These are phyloP conservation scores for Neofusicoccum cordaticola DNA, from an alignment of 2,329 filamentous ascomycete genomes.

Conservation along the genomic window DNA sequence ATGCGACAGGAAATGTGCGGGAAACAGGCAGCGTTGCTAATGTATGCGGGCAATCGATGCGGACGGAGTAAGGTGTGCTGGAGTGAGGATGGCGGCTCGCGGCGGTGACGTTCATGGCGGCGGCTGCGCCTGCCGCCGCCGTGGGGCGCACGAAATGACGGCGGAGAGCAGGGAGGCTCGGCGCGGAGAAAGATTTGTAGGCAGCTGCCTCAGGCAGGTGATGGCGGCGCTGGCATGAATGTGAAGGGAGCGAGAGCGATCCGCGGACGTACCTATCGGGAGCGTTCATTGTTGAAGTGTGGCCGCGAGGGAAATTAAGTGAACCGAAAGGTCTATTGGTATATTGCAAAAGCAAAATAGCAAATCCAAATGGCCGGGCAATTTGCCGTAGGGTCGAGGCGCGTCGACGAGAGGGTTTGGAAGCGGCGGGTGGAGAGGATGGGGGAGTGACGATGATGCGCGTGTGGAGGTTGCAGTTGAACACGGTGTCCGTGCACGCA, in stretches of 20 bases:
- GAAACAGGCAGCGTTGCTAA: background rate
- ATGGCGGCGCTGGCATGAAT: background rate
- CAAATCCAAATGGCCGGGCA: background rate
- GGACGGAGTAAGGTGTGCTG: background rate
- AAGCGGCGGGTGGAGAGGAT: background rate
- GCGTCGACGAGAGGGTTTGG: background rate
- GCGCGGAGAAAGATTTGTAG: background rate
- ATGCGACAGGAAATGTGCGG: background rate
- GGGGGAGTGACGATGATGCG: slow-evolving; percentile 1
- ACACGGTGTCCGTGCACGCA: background rate
- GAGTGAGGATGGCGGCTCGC: slow-evolving; percentile 2
- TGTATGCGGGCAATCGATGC: background rate
- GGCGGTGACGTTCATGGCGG: background rate
- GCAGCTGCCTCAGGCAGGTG: slow-evolving; percentile 14
- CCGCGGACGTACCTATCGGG: slow-evolving; percentile 34
- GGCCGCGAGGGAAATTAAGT: background rate
- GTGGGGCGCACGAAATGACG: background rate
- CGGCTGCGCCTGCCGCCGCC: background rate
- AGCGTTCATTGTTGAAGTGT: slow-evolving; percentile 32
- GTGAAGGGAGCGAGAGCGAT: background rate
- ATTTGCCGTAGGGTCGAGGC: background rate
- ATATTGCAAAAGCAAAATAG: slow-evolving; percentile 1
- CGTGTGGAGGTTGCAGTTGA: background rate
- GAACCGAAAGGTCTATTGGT: background rate
- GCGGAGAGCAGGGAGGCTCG: background rate